Base-by-base conservation (phyloP, 768 basidiomycete genomes). In the Leccinum pellstonianum region DNA sequence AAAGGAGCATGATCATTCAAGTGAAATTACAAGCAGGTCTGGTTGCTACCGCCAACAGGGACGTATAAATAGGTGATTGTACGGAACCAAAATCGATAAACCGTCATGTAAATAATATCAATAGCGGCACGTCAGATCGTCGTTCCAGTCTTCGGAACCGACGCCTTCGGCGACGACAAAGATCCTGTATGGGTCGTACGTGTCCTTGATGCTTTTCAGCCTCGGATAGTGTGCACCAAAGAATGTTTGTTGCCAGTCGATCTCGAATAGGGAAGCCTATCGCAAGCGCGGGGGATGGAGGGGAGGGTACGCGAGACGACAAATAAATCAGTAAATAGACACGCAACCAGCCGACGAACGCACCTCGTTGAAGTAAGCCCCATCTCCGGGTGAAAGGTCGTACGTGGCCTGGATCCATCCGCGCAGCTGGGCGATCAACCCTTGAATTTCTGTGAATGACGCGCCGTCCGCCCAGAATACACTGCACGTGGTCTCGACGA, bases 131-230 rank as follows among this genome's bases (percentile, higher is more conserved):
- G 62, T 65, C 43, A 74, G 55, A 3, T 52, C 56, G 5, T 56
- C 53, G 62, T 81, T 80, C 81, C 81, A 84, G 2, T 80, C 74
- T 19, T 83, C 81, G 3, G 80, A 80, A 0, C 80, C 82, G 1
- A 84, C 80, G 1, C 52, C 83, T 21, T 73, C 68, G 0, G 67
- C 58, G 17, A 83, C 79, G 5, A 83, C 66, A 64, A 84, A 84
- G 11, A 84, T 56, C 25, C 33, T 35, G 11, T 68, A 57, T 0
- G 81, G 77, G 65, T 85, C 83, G 54, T 81, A 80, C 60, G 67
- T 73, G 5, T 64, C 29, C 64, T 84, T 83, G 67, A 84, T 79
- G 1, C 57, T 61, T 62, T 74, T 75, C 31, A 83, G 65, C 25
- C 56, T 68, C 4, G 63, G 15, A 51, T 81, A 81, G 60, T 83